These are phyloP conservation scores for Sicyos baderoa DNA, from an alignment of 306 rosid species.

Conservation along the genomic window DNA sequence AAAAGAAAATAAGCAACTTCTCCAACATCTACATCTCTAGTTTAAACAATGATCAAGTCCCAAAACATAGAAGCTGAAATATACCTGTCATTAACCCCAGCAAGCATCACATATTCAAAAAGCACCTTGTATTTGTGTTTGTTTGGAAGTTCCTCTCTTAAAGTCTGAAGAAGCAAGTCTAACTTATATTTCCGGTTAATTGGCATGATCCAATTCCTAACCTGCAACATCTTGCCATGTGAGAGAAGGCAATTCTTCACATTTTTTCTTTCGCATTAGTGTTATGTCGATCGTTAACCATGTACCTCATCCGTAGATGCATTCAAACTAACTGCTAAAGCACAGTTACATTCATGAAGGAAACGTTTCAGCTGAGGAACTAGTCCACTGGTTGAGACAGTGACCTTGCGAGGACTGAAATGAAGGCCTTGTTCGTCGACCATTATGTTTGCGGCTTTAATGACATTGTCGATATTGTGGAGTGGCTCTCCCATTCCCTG, in stretches of 20 bases:
- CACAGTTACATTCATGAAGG: slow-evolving; percentile 66
- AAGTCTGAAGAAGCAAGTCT: slow-evolving; percentile 67
- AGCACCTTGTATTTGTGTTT: slow-evolving; percentile 74
- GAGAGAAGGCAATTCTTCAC: slow-evolving; percentile 18
- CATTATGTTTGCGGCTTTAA: slow-evolving; percentile 82
- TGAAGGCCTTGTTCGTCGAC: slow-evolving; percentile 87
- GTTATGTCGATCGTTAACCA: slow-evolving; percentile 20
- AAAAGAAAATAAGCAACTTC: too few relatives aligned
- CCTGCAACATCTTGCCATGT: slow-evolving; percentile 37
- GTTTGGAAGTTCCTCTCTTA: slow-evolving; percentile 38
- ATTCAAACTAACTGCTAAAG: slow-evolving; percentile 92
- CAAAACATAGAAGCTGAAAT: slow-evolving; percentile 15
- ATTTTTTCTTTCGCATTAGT: slow-evolving; percentile 1
- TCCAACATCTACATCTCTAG: slow-evolving; percentile 14
- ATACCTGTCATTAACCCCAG: slow-evolving; percentile 85
- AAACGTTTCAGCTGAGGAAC: slow-evolving; percentile 83
- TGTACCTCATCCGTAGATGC: slow-evolving; percentile 90
- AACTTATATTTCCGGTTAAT: slow-evolving; percentile 81
- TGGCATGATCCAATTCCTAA: slow-evolving; percentile 98
- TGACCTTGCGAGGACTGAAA: slow-evolving; percentile 91
- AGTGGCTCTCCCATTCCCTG: slow-evolving; percentile 99
- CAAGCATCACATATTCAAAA: slow-evolving; percentile 89
- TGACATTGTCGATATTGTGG: slow-evolving; percentile 87
- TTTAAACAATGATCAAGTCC: slow-evolving; percentile 5
- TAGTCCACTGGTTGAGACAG: slow-evolving; percentile 93